These are phyloP conservation scores for Discostella stelligera DNA, from an alignment of 352 stramenopile species.

Conservation along the genomic window DNA sequence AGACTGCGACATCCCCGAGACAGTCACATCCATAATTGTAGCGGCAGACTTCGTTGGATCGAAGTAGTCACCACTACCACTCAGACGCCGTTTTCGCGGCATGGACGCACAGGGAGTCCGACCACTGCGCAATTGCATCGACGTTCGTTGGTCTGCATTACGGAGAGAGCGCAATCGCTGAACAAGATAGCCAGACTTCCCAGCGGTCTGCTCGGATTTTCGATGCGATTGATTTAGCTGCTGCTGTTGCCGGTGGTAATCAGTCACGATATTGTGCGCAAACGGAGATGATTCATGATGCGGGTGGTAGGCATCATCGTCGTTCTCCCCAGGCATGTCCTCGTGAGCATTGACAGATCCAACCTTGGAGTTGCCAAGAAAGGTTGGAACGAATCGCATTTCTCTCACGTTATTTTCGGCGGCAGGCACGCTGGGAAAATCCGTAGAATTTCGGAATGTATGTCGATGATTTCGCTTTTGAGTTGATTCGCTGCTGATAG, in stretches of 20 bases:
- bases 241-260: neutral
- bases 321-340: constrained; percentile 3
- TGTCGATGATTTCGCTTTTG: constrained; percentile 17
- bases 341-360: constrained; percentile 5
- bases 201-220: neutral
- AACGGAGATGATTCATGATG: neutral
- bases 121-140: constrained; percentile 31
- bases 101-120: neutral
- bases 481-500: neutral
- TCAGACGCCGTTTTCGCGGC: constrained; percentile 16
- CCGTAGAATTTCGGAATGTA: constrained; percentile 17
- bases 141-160: constrained; percentile 27
- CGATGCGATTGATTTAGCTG: constrained; percentile 5
- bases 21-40: constrained; percentile 38
- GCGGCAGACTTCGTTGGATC: constrained; percentile 16
- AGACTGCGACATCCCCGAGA: constrained; percentile 4
- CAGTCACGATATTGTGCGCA: constrained; percentile 8
- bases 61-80: constrained; percentile 3
- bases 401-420: neutral
- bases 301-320: neutral
- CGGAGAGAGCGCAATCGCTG: constrained; percentile 33
- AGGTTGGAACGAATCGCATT: constrained; percentile 20
- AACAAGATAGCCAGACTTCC: constrained; percentile 31
- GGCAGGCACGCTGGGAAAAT: neutral
- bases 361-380: neutral